phyloP scores from a whole-genome alignment of 2,329 filamentous ascomycete genomes.

The Clonostachys solani region DNA sequence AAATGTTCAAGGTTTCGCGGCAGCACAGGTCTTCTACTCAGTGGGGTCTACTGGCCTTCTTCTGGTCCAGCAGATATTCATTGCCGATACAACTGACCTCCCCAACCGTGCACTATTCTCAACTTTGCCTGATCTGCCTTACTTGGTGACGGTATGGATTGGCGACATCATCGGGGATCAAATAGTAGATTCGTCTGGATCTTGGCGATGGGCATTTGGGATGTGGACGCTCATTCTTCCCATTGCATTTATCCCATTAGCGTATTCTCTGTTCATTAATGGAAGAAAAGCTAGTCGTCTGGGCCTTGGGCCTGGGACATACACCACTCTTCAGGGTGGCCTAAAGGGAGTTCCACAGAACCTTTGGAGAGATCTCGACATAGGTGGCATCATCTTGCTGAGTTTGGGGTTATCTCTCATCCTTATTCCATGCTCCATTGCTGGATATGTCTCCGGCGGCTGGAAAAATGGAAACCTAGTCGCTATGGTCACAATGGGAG shows the following conservation, averaged over 20 bases:
- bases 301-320: slow-evolving; percentile 15
- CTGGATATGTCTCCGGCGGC: slow-evolving; percentile 30
- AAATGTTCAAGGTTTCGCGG: slow-evolving; percentile 47
- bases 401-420: slow-evolving; percentile 52
- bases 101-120: slow-evolving; percentile 56
- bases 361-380: slow-evolving; percentile 53
- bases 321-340: slow-evolving; percentile 32
- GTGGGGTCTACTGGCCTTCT: slow-evolving; percentile 53
- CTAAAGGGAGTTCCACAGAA: slow-evolving; percentile 40
- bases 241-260: slow-evolving; percentile 48
- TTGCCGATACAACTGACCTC: slow-evolving; percentile 58
- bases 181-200: slow-evolving; percentile 25
- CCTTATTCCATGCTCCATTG: slow-evolving; percentile 60
- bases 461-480: slow-evolving; percentile 48
- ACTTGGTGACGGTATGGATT: slow-evolving; percentile 57
- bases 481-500: slow-evolving; percentile 51
- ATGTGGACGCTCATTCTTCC: slow-evolving; percentile 59
- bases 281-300: slow-evolving; percentile 42
- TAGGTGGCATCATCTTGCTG: slow-evolving; percentile 50
- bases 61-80: slow-evolving; percentile 61
- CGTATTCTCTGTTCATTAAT: slow-evolving; percentile 45
- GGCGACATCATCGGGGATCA: slow-evolving; percentile 36
- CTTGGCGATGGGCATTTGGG: slow-evolving; percentile 59
- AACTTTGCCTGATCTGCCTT: slow-evolving; percentile 54
- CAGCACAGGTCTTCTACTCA: slow-evolving; percentile 57